phyloP scores from a whole-genome alignment of 495 filamentous ascomycete species.

The Xylaria cubensis region DNA sequence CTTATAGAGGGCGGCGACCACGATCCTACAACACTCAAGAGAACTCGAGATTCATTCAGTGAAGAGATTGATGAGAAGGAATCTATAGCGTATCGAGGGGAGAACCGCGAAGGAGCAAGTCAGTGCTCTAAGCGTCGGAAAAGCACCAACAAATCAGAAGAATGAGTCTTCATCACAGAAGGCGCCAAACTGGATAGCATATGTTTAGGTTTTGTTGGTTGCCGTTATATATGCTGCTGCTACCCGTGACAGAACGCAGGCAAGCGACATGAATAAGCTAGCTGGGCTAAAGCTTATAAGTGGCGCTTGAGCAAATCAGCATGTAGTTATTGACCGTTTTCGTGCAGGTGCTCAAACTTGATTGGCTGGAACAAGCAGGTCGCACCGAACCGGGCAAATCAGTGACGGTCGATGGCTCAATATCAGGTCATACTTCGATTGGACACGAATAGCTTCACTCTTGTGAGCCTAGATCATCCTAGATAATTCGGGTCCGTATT shows the following conservation, averaged over 20 bases:
- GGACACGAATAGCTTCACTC: no score
- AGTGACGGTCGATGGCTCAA: no score
- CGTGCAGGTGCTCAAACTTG: neutral
- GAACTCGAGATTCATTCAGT: neutral
- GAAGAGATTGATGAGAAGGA: neutral
- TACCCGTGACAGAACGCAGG: neutral
- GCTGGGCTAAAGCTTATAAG: no score
- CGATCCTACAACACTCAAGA: neutral
- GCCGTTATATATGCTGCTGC: neutral
- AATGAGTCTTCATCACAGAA: neutral
- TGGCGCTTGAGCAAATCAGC: no score
- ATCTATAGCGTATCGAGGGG: neutral
- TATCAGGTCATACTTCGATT: no score
- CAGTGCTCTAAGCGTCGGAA: neutral
- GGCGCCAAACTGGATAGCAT: neutral
- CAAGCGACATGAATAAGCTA: no score
- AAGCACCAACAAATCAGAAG: neutral
- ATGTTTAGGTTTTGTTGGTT: neutral
- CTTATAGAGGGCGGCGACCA: neutral
- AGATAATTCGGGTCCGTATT: no score
- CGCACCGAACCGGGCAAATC: no score
- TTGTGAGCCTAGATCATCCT: no score
- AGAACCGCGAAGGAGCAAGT: neutral
- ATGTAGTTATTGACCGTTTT: neutral
- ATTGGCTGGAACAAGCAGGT: no score